Evolutionary conservation across 23 red algal species (phyloP), one percentile per base, ranked within the genome.

Genomic region (Gracilaria domingensis): DNA sequence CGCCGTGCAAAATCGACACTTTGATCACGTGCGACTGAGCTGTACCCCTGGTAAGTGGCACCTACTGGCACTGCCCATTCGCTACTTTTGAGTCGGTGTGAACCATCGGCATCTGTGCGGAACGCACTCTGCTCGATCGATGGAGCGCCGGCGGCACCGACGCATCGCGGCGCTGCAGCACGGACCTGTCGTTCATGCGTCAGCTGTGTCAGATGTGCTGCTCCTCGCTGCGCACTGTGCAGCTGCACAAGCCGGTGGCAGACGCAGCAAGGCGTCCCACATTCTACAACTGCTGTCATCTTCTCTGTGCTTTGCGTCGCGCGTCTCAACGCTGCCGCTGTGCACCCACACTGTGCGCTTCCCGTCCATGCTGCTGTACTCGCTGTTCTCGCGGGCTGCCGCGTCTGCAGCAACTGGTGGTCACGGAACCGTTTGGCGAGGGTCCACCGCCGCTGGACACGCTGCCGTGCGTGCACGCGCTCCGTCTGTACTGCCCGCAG

Each of bases 361-460:
- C 28, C 65, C 65, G 18, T 70, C 65, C 28, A 33, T 26, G 30
- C 65, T 70, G 13, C 35, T 70, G 16, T 34, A 9, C 65, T 70
- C 65, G 24, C 65, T 34, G 30, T 70, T 70, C 65, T 70, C 65
- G 18, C 65, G 35, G 42, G 21, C 4, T 70, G 24, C 65, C 65
- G 1, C 3, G 1, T 16, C 28, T 70, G 65, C 5, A 70, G 35
- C 65, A 70, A 8, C 30, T 70, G 17, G 13, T 70, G 28, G 65
- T 70, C 4, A 11, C 65, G 35, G 65, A 70, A 34, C 13, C 65
- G 1, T 5, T 70, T 28, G 65, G 17, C 12, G 8, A 33, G 12
- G 65, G 65, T 2, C 65, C 65, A 38, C 4, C 65, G 1, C 65
- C 65, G 12, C 65, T 70, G 65, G 65, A 33, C 4, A 12, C 65